These are phyloP conservation scores for Oryza punctata DNA, from an alignment of 176 grass and related monocot species.

Conservation along the genomic window DNA sequence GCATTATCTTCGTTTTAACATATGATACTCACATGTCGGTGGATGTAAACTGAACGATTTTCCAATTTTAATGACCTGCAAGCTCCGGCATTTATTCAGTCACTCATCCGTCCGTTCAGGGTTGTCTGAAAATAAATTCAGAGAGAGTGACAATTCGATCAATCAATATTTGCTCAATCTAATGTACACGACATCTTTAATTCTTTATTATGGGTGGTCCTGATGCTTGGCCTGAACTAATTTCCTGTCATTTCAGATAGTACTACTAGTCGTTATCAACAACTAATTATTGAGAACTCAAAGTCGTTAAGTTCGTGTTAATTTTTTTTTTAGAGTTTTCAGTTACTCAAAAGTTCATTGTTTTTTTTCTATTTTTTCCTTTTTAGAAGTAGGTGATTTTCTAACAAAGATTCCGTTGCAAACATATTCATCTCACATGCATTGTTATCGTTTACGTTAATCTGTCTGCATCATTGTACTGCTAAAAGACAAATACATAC, in stretches of 20 bases:
- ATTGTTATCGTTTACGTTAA: not conserved
- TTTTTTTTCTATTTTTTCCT: not conserved
- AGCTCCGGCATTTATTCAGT: not conserved
- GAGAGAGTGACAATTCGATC: not conserved
- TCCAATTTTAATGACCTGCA: not conserved
- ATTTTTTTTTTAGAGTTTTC: not conserved
- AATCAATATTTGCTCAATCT: not conserved
- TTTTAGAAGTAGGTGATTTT: not conserved
- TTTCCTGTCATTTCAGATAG: not conserved
- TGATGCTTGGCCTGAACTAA: not conserved
- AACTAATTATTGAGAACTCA: not conserved
- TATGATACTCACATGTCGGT: no score
- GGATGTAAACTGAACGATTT: not conserved
- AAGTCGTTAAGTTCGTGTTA: not conserved
- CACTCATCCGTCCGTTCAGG: not conserved
- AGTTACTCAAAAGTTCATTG: not conserved
- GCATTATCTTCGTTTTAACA: no score
- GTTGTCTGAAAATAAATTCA: not conserved
- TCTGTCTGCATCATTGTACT: not conserved
- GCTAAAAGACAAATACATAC: not conserved
- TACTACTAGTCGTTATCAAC: no score
- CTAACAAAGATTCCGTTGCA: not conserved
- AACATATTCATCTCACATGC: not conserved
- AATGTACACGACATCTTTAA: not conserved
- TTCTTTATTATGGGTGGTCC: not conserved